Base-by-base conservation (phyloP, 768 basidiomycete species). In the Tylopilus vinaceipallidus region DNA sequence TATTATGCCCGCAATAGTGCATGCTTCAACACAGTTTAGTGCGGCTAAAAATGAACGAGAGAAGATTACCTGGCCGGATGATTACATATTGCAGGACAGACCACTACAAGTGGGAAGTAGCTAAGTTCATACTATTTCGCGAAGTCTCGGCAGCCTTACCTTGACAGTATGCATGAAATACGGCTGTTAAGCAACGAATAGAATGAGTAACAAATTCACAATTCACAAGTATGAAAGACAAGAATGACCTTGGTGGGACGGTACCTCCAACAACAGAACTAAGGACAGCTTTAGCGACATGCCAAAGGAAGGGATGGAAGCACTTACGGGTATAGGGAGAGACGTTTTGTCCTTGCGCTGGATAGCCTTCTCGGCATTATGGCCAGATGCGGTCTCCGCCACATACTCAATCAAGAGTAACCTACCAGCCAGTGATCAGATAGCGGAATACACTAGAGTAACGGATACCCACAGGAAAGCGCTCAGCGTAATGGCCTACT, bases 81-180 rank as follows among this genome's bases (percentile, higher is more conserved):
- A 92, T 79, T 20, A 89, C 83, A 63, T 93, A 95, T 78, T 97
- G 94, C 51, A 97, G 70, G 7, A 95, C 92, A 34, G 80, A 75
- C 90, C 91, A 95, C 81, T 91, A n/a, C n/a, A n/a, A n/a, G n/a
- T n/a, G n/a, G n/a, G n/a, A n/a, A n/a, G n/a, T n/a, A n/a, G n/a
- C n/a, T n/a, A n/a, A n/a, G n/a, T n/a, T n/a, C n/a, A n/a, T n/a
- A n/a, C n/a, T n/a, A 23, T 33, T 12, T 45, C 8, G 12, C 7
- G 13, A 39, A 23, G 32, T 8, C n/a, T 39, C n/a, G 17, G 44
- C 6, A 3, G 17, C 23, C 69, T 6, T 56, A 86, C 91, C 74
- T 91, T 91, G 64, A 91, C 69, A 10, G 89, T 84, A 61, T 91
- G 86, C 83, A 95, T 89, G 65, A 95, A 95, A 69, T 95, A 92